Evolutionary conservation across 2,329 filamentous ascomycete species (phyloP).

Genomic region (Fusarium sp.): DNA sequence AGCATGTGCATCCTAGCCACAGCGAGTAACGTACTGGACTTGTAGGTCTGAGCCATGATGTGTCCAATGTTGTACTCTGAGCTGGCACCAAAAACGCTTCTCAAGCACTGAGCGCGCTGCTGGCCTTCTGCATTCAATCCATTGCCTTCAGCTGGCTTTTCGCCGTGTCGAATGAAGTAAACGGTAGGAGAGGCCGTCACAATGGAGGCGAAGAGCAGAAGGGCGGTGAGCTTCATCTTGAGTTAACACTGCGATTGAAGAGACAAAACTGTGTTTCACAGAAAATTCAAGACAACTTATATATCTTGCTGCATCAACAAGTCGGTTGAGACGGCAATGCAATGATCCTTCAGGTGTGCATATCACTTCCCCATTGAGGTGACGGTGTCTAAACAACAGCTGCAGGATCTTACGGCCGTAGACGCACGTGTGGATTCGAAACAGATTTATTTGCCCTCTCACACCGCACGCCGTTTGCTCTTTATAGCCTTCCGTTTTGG

Average conservation of each 20-base stretch:
- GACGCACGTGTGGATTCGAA: not conserved
- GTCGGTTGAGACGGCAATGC: not conserved
- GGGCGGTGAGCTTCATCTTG: slow-evolving; percentile 37
- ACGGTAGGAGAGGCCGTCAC: slow-evolving; percentile 59
- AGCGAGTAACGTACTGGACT: slow-evolving; percentile 51
- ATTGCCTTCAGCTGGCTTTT: slow-evolving; percentile 66
- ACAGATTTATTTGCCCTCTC: not conserved
- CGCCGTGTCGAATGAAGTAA: slow-evolving; percentile 73
- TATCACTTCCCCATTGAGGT: not conserved
- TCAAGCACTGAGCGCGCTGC: slow-evolving; percentile 69
- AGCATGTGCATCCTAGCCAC: not conserved
- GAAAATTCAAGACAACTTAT: not conserved
- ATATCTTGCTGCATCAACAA: not conserved
- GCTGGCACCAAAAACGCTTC: slow-evolving; percentile 63
- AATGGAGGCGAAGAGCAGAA: slow-evolving; percentile 33
- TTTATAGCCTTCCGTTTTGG: slow-evolving; percentile 1
- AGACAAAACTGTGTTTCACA: not conserved
- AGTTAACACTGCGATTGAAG: not conserved
- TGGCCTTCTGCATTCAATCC: slow-evolving; percentile 65
- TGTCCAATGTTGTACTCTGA: slow-evolving; percentile 67
- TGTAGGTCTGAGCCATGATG: slow-evolving; percentile 68
- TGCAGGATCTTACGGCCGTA: not conserved
- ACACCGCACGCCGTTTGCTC: not conserved
- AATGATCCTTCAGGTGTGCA: not conserved
- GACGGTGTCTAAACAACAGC: not conserved